phyloP scores from a whole-genome alignment of 2,329 filamentous ascomycete species.

The Talaromyces rugulosus region DNA sequence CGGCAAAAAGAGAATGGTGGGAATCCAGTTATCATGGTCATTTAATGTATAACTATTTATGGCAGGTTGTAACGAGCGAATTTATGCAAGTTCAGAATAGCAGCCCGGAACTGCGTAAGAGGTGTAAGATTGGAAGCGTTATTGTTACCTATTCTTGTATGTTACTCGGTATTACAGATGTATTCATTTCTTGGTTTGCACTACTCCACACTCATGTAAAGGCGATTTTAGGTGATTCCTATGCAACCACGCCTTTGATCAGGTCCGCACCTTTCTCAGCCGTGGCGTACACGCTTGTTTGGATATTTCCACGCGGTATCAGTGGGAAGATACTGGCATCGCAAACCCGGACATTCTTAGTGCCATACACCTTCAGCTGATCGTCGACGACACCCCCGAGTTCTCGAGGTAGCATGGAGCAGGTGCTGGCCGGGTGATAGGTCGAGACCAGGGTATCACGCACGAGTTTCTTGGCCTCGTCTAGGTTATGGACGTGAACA shows the following conservation, averaged over 20 bases:
- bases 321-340: slow-evolving; percentile 28
- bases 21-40: too few species aligned
- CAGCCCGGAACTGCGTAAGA: too few species aligned
- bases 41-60: too few species aligned
- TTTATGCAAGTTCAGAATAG: too few species aligned
- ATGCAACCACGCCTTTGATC: slow-evolving; percentile 18
- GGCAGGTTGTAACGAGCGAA: too few species aligned
- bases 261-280: slow-evolving; percentile 33
- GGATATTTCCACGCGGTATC: slow-evolving; percentile 27
- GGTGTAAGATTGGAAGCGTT: too few species aligned
- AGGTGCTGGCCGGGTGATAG: slow-evolving; percentile 21
- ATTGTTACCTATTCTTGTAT: too few species aligned
- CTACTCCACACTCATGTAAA: too few species aligned
- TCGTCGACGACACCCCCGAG: slow-evolving; percentile 25
- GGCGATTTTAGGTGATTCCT: too few species aligned
- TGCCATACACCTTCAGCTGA: slow-evolving; percentile 24
- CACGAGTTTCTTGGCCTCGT: not conserved
- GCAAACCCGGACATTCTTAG: slow-evolving; percentile 22
- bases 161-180: too few species aligned
- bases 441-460: not conserved
- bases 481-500: not conserved
- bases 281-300: slow-evolving; percentile 28
- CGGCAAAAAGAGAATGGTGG: too few species aligned
- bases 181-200: too few species aligned
- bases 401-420: slow-evolving; percentile 21